Evolutionary conservation across 176 grass and related monocot genomes (phyloP).

Genomic region (Eragrostis nindensis): DNA sequence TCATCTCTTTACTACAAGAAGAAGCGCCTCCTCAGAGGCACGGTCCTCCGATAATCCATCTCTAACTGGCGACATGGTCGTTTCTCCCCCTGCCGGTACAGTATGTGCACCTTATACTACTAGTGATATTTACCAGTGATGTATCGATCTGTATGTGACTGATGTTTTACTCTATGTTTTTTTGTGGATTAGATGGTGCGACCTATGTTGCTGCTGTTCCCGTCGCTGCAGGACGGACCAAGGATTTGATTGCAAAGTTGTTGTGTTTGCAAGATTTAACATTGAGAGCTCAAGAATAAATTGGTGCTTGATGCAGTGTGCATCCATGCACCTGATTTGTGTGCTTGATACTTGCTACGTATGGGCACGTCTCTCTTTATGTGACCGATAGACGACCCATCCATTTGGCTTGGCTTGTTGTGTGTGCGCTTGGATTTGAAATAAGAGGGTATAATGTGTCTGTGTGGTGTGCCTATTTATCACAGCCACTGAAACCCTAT

Average conservation of each 20-base stretch:
- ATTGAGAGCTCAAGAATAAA: constrained; percentile 9
- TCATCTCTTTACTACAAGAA: background rate
- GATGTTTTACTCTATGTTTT: background rate
- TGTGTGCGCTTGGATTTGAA: background rate
- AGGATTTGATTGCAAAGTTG: background rate
- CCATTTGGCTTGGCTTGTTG: background rate
- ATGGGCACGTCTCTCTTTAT: too few relatives aligned
- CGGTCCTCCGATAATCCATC: background rate
- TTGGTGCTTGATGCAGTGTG: background rate
- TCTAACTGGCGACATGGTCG: too few relatives aligned
- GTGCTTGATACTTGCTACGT: too few relatives aligned
- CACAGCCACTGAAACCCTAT: background rate
- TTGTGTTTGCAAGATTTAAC: background rate
- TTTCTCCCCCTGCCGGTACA: too few relatives aligned
- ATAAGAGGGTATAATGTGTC: background rate
- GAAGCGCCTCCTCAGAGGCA: background rate
- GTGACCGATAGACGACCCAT: background rate
- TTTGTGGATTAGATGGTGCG: background rate
- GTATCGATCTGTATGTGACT: too few relatives aligned
- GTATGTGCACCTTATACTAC: background rate
- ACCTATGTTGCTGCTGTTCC: background rate
- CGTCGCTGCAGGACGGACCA: background rate
- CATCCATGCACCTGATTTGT: too few relatives aligned
- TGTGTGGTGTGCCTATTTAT: background rate
- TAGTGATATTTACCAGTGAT: too few relatives aligned